Evolutionary conservation across 2,329 filamentous ascomycete genomes (phyloP).

Genomic region (Sarocladiaceae sp.): DNA sequence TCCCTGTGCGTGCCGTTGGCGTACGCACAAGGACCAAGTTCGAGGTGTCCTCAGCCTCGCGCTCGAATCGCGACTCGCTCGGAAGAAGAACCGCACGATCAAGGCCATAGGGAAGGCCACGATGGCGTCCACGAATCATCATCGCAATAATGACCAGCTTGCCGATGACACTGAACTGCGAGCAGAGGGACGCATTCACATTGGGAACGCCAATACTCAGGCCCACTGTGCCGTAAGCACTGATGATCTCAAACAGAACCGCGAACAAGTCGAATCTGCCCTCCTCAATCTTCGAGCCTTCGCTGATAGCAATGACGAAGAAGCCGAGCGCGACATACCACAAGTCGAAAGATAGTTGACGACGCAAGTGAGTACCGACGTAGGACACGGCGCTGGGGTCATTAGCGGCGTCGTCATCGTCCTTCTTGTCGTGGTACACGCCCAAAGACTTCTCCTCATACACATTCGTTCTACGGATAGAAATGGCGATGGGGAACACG

Average conservation of each 20-base stretch:
- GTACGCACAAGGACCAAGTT: slow-evolving; percentile 34
- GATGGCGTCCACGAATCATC: slow-evolving; percentile 66
- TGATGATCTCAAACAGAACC: slow-evolving; percentile 80
- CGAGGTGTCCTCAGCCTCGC: slow-evolving; percentile 46
- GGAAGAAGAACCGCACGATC: slow-evolving; percentile 58
- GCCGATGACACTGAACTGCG: slow-evolving; percentile 71
- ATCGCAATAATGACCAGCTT: slow-evolving; percentile 67
- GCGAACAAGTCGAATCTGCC: slow-evolving; percentile 64
- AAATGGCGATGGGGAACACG: slow-evolving; percentile 94
- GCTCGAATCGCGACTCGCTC: slow-evolving; percentile 50
- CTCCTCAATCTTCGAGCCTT: slow-evolving; percentile 66
- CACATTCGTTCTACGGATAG: slow-evolving; percentile 88
- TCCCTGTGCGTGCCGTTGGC: slow-evolving; percentile 26
- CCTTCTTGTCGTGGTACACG: slow-evolving; percentile 55
- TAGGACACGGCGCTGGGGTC: slow-evolving; percentile 64
- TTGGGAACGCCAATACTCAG: slow-evolving; percentile 77
- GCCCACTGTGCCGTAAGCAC: slow-evolving; percentile 91
- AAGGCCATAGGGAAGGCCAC: slow-evolving; percentile 63
- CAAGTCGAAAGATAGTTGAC: slow-evolving; percentile 92
- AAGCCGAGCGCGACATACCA: slow-evolving; percentile 96
- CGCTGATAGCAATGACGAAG: slow-evolving; percentile 87
- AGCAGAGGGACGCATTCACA: slow-evolving; percentile 76
- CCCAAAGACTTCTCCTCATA: slow-evolving; percentile 89
- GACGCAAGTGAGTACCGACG: slow-evolving; percentile 84
- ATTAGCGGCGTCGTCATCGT: slow-evolving; percentile 39